Base-by-base conservation (phyloP, 768 basidiomycete genomes). In the Agaricus subrufescens region DNA sequence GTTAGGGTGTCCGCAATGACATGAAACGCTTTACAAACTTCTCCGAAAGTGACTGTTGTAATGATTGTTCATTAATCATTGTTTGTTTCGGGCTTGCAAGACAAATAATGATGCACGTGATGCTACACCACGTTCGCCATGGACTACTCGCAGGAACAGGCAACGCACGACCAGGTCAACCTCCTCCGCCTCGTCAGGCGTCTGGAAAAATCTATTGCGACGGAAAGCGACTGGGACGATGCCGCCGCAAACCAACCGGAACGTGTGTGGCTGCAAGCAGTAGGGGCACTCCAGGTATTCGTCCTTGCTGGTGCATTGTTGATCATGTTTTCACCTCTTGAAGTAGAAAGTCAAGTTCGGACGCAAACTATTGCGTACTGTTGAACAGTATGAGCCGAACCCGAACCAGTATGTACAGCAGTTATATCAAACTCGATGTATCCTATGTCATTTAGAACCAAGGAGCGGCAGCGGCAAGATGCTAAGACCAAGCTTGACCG, bases 401-500 rank as follows among this genome's bases (percentile, higher is more conserved):
- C 50, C 50, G 3, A 34, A 6, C 40, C 39, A 23, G 50, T 51
- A 34, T 51, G 50, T 51, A 51, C 29, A n/a, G 9, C 8, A 15
- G 25, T 34, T 34, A 8, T 19, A 25, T 19, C 40, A 42, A 39
- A 47, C 53, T 29, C 38, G 43, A 47, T 49, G 51, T 47, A 10
- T 34, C 31, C 40, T 37, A 19, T 37, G 10, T 29, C 30, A 4
- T 47, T 12, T 56, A 85, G 83, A 45, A 67, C 72, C 29, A 74
- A 73, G 31, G 62, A 72, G 19, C 70, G 74, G 49, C 73, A 75
- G 11, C 75, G 81, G 60, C 71, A 75, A 6, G 80, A 78, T 34
- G 71, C 81, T 15, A 73, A 72, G 44, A 67, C 65, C 26, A 82
- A 76, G 29, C 70, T 91, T 4, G 81, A 85, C 55, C 71, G 73